Percentiles rank a stretch among this genome's conserved stretches.
Conservation (phyloP, 106 monocot species). For the Allium fistulosum region DNA sequence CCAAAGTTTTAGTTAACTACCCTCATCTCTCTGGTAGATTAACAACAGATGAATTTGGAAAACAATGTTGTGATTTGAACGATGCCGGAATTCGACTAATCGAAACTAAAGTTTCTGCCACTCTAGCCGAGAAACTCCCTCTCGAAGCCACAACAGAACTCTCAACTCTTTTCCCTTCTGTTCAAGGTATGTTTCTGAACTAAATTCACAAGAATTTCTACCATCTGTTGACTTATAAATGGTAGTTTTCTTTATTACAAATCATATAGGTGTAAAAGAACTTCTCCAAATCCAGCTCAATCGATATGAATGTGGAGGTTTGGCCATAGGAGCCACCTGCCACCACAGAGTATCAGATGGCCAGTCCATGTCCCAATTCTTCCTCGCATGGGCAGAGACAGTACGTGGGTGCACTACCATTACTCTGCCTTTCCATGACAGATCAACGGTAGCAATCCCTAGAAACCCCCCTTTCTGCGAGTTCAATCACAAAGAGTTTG, state of each 20-base stretch:
- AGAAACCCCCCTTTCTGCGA: constrained; percentile 11
- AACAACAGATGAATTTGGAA: not conserved
- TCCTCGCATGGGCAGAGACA: constrained; percentile 16
- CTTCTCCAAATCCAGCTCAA: constrained; percentile 41
- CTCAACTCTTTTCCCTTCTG: constrained; percentile 18
- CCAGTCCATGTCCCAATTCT: constrained; percentile 47
- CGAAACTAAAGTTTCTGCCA: constrained; percentile 11
- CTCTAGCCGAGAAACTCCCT: constrained; percentile 6
- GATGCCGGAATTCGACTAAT: constrained; percentile 11
- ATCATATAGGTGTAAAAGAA: not conserved
- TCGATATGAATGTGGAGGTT: constrained; percentile 43
- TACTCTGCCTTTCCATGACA: constrained; percentile 9
- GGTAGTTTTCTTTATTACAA: not conserved
- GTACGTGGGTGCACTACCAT: constrained; percentile 9
- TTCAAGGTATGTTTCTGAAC: not conserved
- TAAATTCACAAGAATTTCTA: not conserved
- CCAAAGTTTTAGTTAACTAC: constrained; percentile 22
- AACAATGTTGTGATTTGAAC: constrained; percentile 8
- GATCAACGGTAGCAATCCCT: constrained; percentile 2
- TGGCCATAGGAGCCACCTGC: constrained; percentile 26
- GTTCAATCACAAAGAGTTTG: constrained; percentile 29
- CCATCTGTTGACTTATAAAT: not conserved
- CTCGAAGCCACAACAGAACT: constrained; percentile 8
- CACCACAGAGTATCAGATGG: constrained; percentile 58
- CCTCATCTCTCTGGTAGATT: constrained; percentile 17